These are phyloP conservation scores for Solanum chilense DNA, from an alignment of 257 asterid species.

Conservation along the genomic window DNA sequence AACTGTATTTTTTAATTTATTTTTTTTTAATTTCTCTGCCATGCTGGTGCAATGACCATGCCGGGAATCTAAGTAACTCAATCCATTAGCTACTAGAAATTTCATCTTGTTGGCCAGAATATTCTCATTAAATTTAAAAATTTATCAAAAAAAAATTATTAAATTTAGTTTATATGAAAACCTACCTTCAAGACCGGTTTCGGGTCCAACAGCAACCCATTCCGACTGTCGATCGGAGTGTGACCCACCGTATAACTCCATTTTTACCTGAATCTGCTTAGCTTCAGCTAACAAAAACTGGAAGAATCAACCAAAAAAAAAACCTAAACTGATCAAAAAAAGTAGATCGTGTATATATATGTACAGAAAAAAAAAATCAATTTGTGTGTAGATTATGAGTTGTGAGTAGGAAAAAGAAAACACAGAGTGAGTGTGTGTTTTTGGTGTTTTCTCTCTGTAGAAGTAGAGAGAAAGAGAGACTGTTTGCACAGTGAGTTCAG, in stretches of 20 bases:
- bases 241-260: slow-evolving; percentile 43
- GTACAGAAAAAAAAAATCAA: background rate
- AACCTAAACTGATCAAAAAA: background rate
- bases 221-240: slow-evolving; percentile 28
- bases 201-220: slow-evolving; percentile 25
- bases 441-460: background rate
- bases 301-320: background rate
- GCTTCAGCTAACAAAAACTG: background rate
- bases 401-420: background rate
- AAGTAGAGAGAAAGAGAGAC: background rate
- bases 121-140: background rate
- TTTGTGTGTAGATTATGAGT: background rate
- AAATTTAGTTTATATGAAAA: background rate
- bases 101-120: background rate
- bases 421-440: background rate
- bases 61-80: background rate
- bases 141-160: background rate
- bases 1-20: background rate
- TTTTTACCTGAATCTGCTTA: background rate
- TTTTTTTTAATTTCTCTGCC: background rate
- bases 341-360: background rate
- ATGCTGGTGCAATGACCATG: background rate
- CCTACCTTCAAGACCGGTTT: slow-evolving; percentile 39
- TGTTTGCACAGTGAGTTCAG: background rate
- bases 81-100: background rate